A percentile compares a stretch with the other conserved stretches of the same genome.
Conservation (phyloP, 352 stramenopile species). For the Phytopythium sindhum region DNA sequence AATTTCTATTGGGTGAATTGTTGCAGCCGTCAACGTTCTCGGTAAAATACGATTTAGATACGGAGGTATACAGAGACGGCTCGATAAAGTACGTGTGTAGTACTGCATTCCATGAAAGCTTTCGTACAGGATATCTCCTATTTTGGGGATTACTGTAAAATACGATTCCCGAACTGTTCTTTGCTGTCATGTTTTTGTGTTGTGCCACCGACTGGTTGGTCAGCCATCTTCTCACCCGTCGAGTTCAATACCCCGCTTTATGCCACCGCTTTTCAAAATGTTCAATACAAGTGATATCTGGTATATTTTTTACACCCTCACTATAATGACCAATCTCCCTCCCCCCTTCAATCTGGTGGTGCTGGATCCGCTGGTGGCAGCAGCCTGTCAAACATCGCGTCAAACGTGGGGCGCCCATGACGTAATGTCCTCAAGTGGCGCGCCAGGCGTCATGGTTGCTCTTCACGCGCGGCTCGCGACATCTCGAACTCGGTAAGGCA, state of each 20-base stretch:
- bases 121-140: too few species aligned
- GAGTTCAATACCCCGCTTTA: too few species aligned
- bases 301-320: not conserved
- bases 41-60: not conserved
- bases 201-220: not conserved
- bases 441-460: constrained; percentile 3
- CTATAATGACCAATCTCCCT: not conserved
- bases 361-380: constrained; percentile 1
- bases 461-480: not conserved
- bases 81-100: not conserved
- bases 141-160: not conserved
- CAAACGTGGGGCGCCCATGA: constrained; percentile 3
- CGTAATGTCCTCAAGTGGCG: constrained; percentile 6
- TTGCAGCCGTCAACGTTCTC: not conserved
- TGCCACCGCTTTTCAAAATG: too few species aligned
- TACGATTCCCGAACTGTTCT: not conserved
- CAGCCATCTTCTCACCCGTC: not conserved
- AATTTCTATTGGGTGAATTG: not conserved
- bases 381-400: not conserved
- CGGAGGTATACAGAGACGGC: not conserved
- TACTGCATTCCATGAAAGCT: too few species aligned
- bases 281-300: not conserved
- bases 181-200: not conserved
- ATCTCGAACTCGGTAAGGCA: not conserved
- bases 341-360: not conserved